Conservation (phyloP, 371 early-diverging fungal genomes). For the Apophysomyces trapeziformis region DNA sequence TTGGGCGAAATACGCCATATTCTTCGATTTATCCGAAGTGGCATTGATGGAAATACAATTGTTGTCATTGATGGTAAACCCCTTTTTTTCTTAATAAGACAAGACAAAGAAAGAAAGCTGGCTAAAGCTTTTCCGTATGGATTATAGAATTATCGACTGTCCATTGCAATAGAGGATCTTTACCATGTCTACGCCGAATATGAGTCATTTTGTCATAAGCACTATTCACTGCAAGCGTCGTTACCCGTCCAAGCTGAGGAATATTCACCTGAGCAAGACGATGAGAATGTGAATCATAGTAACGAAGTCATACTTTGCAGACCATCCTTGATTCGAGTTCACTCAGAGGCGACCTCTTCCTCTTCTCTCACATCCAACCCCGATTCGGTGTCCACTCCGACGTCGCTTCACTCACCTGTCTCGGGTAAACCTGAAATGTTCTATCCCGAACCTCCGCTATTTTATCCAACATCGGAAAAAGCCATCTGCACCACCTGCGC, state of each 20-base stretch:
- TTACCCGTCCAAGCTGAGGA: neutral
- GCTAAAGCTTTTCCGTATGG: neutral
- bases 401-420: neutral
- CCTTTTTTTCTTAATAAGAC: too few species aligned
- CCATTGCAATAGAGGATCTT: neutral
- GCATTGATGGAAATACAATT: constrained; percentile 84
- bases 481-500: neutral
- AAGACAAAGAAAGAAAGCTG: too few species aligned
- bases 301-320: neutral
- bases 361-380: neutral
- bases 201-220: neutral
- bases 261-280: neutral
- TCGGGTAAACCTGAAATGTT: constrained; percentile 2
- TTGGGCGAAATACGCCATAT: constrained; percentile 74
- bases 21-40: constrained; percentile 76
- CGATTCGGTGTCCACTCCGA: neutral
- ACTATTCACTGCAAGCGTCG: neutral
- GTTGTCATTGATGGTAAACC: constrained; percentile 63
- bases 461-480: constrained; percentile 1
- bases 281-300: neutral
- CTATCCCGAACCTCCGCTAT: neutral
- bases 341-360: neutral
- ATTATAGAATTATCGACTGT: neutral
- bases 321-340: neutral
- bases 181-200: neutral